These are phyloP conservation scores for Epipyxis sp. DNA, from an alignment of 108 stramenopile genomes.

Conservation along the genomic window DNA sequence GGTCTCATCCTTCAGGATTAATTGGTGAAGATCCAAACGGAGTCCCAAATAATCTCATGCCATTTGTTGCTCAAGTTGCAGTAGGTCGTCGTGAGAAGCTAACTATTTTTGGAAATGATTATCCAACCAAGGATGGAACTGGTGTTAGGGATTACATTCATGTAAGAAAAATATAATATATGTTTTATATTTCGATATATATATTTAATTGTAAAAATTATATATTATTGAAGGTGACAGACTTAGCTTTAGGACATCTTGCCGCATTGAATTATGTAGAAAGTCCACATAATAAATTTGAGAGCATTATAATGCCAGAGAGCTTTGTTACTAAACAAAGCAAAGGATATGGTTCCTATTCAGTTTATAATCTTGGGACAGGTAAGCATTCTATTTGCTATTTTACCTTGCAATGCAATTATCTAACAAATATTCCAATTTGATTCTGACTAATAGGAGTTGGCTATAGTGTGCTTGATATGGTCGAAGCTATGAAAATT, in stretches of 20 bases:
- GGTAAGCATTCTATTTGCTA: too few species aligned
- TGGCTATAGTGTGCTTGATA: constrained; percentile 85
- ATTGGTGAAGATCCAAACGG: constrained; percentile 83
- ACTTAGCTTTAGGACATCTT: constrained; percentile 68
- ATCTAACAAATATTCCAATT: too few species aligned
- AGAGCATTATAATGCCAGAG: too few species aligned
- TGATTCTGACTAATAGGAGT: too few species aligned
- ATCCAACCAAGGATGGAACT: constrained; percentile 90
- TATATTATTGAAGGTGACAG: constrained; percentile 65
- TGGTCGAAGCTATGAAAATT: constrained; percentile 88
- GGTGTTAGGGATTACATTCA: constrained; percentile 98
- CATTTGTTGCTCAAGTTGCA: constrained; percentile 93
- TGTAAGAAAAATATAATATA: constrained; percentile 56
- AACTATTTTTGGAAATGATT: constrained; percentile 93
- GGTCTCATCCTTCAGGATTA: constrained; percentile 87
- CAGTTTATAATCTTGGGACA: constrained; percentile 91
- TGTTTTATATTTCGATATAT: too few species aligned
- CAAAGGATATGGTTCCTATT: background rate
- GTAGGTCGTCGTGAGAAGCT: constrained; percentile 86
- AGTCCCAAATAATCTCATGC: constrained; percentile 98
- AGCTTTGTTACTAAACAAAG: too few species aligned
- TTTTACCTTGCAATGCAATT: too few species aligned
- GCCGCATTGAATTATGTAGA: constrained; percentile 26
- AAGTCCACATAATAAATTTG: background rate
- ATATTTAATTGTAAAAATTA: too few species aligned